phyloP scores from a whole-genome alignment of 192 early-diverging fungal species.

The Podila verticillata region DNA sequence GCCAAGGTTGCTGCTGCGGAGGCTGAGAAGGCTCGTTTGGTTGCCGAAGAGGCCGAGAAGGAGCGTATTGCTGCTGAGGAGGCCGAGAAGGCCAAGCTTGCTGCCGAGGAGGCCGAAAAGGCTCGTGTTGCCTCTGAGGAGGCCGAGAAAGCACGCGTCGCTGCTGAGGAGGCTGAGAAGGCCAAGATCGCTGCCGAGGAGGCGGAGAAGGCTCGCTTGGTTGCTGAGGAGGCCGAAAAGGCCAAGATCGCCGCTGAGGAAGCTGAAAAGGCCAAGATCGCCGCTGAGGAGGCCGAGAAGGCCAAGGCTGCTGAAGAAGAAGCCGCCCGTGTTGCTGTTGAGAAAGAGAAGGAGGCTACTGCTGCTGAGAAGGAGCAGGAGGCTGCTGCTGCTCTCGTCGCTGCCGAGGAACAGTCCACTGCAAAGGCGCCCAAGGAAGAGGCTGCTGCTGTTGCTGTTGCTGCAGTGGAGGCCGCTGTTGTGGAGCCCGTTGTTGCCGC shows the following conservation, averaged over 20 bases:
- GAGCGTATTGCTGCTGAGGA: neutral
- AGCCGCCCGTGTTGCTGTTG: constrained; percentile 12
- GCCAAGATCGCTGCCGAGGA: constrained; percentile 14
- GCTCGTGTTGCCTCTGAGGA: constrained; percentile 8
- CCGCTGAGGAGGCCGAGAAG: constrained; percentile 18
- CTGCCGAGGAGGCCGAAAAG: constrained; percentile 19
- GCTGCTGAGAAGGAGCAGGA: constrained; percentile 2
- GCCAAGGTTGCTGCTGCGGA: constrained; percentile 9
- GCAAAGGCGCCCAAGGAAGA: constrained; percentile 6
- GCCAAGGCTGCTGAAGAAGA: constrained; percentile 2
- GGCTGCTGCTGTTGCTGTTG: neutral
- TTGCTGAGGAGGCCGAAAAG: neutral
- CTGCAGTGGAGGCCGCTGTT: neutral
- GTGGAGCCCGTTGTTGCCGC: constrained; percentile 6
- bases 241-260: neutral
- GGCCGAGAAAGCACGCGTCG: neutral
- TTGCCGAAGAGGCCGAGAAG: constrained; percentile 11
- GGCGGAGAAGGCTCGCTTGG: neutral
- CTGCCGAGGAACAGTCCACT: constrained; percentile 20
- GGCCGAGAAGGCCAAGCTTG: constrained; percentile 3
- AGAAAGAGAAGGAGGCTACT: constrained; percentile 10
- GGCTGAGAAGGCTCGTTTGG: constrained; percentile 3
- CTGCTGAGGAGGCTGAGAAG: constrained; percentile 10
- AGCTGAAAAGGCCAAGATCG: constrained; percentile 1
- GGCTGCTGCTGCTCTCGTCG: constrained; percentile 11